Conservation (phyloP, 2,329 filamentous ascomycete species). For the Sporothrix curviconia region DNA sequence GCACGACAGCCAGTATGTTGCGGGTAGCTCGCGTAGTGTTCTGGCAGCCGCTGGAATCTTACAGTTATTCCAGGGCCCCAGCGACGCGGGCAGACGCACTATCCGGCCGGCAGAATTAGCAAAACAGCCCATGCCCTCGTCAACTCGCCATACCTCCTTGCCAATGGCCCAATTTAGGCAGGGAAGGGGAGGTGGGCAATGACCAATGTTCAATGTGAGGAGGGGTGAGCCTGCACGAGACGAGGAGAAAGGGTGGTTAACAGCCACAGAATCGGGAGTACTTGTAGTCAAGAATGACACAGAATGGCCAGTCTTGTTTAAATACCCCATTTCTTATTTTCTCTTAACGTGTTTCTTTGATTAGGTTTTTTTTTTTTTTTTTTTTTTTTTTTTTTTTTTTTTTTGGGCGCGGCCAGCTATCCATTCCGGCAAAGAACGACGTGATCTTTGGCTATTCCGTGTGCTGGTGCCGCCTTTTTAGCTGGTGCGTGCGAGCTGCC, state of each 20-base stretch:
- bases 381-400: background rate
- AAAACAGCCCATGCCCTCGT: background rate
- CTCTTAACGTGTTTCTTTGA: too few relatives aligned
- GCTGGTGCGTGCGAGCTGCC: background rate
- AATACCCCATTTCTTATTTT: too few relatives aligned
- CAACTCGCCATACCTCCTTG: background rate
- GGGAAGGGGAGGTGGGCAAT: background rate
- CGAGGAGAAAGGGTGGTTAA: background rate
- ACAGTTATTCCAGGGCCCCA: too few relatives aligned
- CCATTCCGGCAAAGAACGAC: constrained; percentile 10
- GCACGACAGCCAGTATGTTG: background rate
- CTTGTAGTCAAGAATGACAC: too few relatives aligned
- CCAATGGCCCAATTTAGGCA: background rate
- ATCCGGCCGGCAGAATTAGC: too few relatives aligned
- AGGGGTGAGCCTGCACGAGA: too few relatives aligned
- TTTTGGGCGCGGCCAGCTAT: background rate
- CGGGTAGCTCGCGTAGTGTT: too few relatives aligned
- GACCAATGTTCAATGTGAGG: too few relatives aligned
- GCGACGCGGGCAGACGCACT: too few relatives aligned
- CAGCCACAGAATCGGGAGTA: background rate
- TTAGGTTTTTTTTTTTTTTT: background rate
- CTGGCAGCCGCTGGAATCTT: too few relatives aligned
- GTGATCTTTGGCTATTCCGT: constrained; percentile 11
- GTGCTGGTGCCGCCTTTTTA: background rate
- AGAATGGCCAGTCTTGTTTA: too few relatives aligned